Evolutionary conservation across 2,329 filamentous ascomycete species (phyloP).

Genomic region (Fusarium neocosmosporiellum): DNA sequence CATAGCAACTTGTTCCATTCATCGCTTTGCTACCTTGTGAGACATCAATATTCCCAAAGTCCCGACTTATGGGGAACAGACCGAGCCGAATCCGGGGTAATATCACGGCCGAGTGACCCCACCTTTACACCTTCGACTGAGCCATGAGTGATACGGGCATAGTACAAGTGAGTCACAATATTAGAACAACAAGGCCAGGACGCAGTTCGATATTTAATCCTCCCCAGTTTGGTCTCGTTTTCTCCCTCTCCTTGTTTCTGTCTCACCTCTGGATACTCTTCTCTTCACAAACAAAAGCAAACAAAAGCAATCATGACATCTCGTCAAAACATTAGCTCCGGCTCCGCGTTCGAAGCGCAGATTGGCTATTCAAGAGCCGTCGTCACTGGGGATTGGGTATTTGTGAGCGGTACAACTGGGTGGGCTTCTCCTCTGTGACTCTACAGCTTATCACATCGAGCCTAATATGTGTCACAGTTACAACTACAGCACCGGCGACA

Average conservation of each 20-base stretch:
- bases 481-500: slow-evolving; percentile 59
- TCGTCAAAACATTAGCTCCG: slow-evolving; percentile 58
- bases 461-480: slow-evolving; percentile 52
- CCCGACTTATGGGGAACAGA: slow-evolving; percentile 49
- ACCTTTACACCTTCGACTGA: not conserved
- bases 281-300: not conserved
- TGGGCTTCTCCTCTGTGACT: slow-evolving; percentile 32
- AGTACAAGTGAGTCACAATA: slow-evolving; percentile 14
- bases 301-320: slow-evolving; percentile 41
- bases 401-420: slow-evolving; percentile 68
- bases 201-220: not conserved
- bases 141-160: not conserved
- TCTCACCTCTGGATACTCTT: not conserved
- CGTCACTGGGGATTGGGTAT: slow-evolving; percentile 61
- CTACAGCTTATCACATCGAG: not conserved
- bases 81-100: not conserved
- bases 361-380: slow-evolving; percentile 68
- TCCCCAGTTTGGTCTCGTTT: not conserved
- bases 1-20: not conserved
- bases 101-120: slow-evolving; percentile 6
- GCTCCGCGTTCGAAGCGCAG: slow-evolving; percentile 62
- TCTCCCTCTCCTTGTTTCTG: not conserved
- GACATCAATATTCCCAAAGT: slow-evolving; percentile 34
- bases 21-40: slow-evolving; percentile 52
- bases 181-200: not conserved